phyloP scores from a whole-genome alignment of 2,329 filamentous ascomycete species.

The Xylariaceae sp. region DNA sequence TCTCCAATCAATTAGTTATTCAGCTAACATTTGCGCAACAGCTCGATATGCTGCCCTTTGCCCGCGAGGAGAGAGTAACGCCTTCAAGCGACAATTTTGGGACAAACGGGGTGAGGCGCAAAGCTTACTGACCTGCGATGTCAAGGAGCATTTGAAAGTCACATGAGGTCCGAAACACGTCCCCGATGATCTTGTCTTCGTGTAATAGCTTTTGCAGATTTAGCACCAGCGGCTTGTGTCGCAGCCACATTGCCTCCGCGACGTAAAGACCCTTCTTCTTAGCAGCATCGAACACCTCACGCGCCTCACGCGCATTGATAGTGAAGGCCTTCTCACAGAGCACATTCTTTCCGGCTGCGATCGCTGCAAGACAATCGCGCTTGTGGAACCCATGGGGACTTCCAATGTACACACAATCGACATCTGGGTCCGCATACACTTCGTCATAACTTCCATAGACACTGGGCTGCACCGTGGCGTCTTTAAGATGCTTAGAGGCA shows the following conservation, averaged over 20 bases:
- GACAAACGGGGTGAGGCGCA: too few relatives aligned
- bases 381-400: conserved; percentile 43
- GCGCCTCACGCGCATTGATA: conserved; percentile 37
- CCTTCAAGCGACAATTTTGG: too few relatives aligned
- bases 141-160: conserved; percentile 38
- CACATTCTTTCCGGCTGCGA: conserved; percentile 39
- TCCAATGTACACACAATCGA: conserved; percentile 45
- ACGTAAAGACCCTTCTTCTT: conserved; percentile 38
- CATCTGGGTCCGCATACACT: conserved; percentile 37
- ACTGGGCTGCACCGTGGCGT: conserved; percentile 22
- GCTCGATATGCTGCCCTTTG: background rate
- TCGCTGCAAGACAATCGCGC: conserved; percentile 40
- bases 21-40: background rate
- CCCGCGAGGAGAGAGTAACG: too few relatives aligned
- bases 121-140: conserved; percentile 20
- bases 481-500: conserved; percentile 27
- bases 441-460: conserved; percentile 38
- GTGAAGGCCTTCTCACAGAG: conserved; percentile 45
- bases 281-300: conserved; percentile 37
- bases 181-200: conserved; percentile 37
- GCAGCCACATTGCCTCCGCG: conserved; percentile 45
- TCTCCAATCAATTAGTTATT: background rate
- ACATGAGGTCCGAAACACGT: conserved; percentile 35
- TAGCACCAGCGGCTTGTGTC: conserved; percentile 37
- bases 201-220: conserved; percentile 35